Percentiles rank a stretch among this genome's conserved stretches.
Evolutionary conservation across 768 basidiomycete genomes (phyloP).

Genomic region (Boletus pseudopeckii): DNA sequence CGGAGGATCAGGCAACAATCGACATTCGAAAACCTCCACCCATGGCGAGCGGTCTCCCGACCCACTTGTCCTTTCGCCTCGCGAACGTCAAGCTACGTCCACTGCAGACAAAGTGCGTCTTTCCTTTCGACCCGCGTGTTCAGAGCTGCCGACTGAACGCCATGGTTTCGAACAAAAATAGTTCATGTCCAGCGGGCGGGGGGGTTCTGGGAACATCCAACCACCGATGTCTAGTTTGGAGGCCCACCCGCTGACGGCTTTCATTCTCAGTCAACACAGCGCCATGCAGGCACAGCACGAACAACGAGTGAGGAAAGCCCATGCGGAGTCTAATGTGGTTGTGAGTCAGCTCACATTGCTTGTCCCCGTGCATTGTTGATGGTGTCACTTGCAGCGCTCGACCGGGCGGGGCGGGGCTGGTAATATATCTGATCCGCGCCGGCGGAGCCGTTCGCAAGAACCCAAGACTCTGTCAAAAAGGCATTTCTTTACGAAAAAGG

Average conservation of each 20-base stretch:
- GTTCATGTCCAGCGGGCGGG: conserved; percentile 24
- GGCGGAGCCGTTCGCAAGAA: conserved; percentile 8
- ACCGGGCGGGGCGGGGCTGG: conserved; percentile 28
- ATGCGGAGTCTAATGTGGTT: conserved; percentile 15
- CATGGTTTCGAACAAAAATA: neutral
- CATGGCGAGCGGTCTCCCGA: neutral
- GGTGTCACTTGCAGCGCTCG: conserved; percentile 14
- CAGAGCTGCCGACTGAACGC: neutral
- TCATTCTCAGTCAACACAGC: conserved; percentile 20
- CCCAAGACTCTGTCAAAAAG: neutral
- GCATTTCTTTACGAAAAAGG: conserved; percentile 15
- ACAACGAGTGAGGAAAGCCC: conserved; percentile 6
- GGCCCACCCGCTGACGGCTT: conserved; percentile 23
- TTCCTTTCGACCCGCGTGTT: neutral
- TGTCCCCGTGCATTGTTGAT: neutral
- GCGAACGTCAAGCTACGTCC: neutral
- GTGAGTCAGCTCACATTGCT: conserved; percentile 10
- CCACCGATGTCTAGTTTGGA: conserved; percentile 1
- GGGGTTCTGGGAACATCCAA: conserved; percentile 26
- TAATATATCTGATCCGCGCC: conserved; percentile 19
- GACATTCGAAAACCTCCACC: neutral
- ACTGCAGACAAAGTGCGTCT: neutral
- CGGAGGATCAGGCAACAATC: conserved; percentile 24
- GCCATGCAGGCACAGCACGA: conserved; percentile 16
- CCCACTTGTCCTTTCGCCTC: neutral